These are phyloP conservation scores for Geotrichum phurueaensis DNA, from an alignment of 1,139 yeast species.

Conservation along the genomic window DNA sequence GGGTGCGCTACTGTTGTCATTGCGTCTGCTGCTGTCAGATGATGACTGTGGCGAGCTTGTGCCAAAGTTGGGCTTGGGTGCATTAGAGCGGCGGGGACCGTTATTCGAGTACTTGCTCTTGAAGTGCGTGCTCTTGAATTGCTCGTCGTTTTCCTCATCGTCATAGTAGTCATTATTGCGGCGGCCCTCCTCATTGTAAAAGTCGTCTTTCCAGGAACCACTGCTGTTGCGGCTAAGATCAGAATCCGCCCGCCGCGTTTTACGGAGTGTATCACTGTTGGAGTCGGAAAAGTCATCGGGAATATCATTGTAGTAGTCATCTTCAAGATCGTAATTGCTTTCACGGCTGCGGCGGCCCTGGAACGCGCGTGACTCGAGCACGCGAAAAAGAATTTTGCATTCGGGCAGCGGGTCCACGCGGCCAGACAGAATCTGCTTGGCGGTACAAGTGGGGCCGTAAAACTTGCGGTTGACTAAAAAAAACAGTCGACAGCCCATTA, in stretches of 20 bases:
- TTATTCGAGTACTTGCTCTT: slow-evolving; percentile 30
- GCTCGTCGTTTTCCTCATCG: slow-evolving; percentile 4
- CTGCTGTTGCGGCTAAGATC: background rate
- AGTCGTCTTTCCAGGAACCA: slow-evolving; percentile 17
- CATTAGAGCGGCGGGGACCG: slow-evolving; percentile 39
- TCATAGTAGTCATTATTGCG: background rate
- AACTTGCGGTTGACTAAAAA: slow-evolving; percentile 92
- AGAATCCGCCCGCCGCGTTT: slow-evolving; percentile 10
- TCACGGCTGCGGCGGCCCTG: slow-evolving; percentile 40
- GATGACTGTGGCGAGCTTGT: background rate
- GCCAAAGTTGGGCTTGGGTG: slow-evolving; percentile 45
- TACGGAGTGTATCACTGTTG: slow-evolving; percentile 22
- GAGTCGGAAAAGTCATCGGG: slow-evolving; percentile 46
- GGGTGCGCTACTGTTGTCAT: slow-evolving; percentile 18
- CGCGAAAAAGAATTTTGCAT: slow-evolving; percentile 82
- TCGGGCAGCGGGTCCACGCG: slow-evolving; percentile 89
- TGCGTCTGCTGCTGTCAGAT: background rate
- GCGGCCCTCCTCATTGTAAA: slow-evolving; percentile 6
- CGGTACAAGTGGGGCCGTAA: slow-evolving; percentile 82
- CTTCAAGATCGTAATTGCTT: slow-evolving; percentile 47
- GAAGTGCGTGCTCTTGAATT: slow-evolving; percentile 28
- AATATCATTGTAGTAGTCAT: slow-evolving; percentile 64
- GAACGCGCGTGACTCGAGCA: slow-evolving; percentile 81
- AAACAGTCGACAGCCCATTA: too few species aligned
- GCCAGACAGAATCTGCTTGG: slow-evolving; percentile 76